Conservation (phyloP, 1,139 yeast species). For the Scheffersomyces parashehatae region DNA sequence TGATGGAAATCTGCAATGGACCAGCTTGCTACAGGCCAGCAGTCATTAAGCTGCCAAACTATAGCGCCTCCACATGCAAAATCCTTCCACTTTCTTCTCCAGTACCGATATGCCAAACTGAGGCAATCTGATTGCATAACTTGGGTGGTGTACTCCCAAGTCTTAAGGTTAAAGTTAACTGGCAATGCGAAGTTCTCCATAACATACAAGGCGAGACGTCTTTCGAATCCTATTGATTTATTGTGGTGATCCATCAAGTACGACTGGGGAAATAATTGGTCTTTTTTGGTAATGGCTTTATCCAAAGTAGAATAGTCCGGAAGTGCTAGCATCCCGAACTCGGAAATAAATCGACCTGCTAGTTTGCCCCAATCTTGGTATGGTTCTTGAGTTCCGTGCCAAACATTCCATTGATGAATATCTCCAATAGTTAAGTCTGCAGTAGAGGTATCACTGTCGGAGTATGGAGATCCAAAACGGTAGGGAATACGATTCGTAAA, state of each 20-base stretch:
- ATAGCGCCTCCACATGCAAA: slow-evolving; percentile 37
- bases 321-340: slow-evolving; percentile 50
- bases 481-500: slow-evolving; percentile 31
- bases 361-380: slow-evolving; percentile 44
- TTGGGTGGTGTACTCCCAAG: slow-evolving; percentile 51
- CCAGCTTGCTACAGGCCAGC: slow-evolving; percentile 55
- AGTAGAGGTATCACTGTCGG: slow-evolving; percentile 30
- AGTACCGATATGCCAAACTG: slow-evolving; percentile 43
- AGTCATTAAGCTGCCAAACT: slow-evolving; percentile 55
- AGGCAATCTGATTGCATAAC: slow-evolving; percentile 52
- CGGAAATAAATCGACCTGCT: slow-evolving; percentile 46
- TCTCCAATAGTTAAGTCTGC: slow-evolving; percentile 40
- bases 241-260: slow-evolving; percentile 39
- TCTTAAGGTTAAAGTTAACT: slow-evolving; percentile 28
- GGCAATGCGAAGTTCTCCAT: slow-evolving; percentile 41
- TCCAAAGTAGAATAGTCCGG: slow-evolving; percentile 32
- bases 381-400: slow-evolving; percentile 47
- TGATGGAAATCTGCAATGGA: slow-evolving; percentile 40
- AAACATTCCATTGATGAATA: slow-evolving; percentile 52
- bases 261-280: slow-evolving; percentile 38
- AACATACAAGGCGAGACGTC: slow-evolving; percentile 46
- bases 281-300: slow-evolving; percentile 30
- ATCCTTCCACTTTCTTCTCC: slow-evolving; percentile 45
- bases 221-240: slow-evolving; percentile 46
- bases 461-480: slow-evolving; percentile 46